These are phyloP conservation scores for Primulina eburnea DNA, from an alignment of 257 asterid genomes.

Conservation along the genomic window DNA sequence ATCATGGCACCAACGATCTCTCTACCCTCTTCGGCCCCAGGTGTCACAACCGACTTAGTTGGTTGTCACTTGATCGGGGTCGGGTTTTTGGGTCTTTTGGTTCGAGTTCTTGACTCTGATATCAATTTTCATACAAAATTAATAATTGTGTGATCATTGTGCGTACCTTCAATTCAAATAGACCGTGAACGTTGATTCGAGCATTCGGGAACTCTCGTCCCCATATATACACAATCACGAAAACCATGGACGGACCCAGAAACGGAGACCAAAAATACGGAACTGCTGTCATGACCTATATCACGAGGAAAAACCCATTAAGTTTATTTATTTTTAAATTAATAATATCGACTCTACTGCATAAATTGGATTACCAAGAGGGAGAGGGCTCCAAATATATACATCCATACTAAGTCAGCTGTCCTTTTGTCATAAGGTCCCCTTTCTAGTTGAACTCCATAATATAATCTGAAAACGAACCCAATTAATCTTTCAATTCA, in stretches of 20 bases:
- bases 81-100: no score
- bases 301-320: neutral
- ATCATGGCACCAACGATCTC: no score
- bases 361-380: conserved; percentile 33
- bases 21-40: no score
- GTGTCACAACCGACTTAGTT: no score
- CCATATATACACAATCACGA: conserved; percentile 46
- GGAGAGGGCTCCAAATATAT: conserved; percentile 39
- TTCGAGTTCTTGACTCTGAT: no score
- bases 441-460: conserved; percentile 50
- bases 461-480: conserved; percentile 32
- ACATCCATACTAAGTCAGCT: conserved; percentile 53
- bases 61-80: no score
- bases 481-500: no score
- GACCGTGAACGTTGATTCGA: conserved; percentile 42
- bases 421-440: conserved; percentile 60
- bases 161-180: conserved; percentile 52
- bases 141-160: neutral
- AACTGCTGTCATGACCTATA: conserved; percentile 36
- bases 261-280: conserved; percentile 36
- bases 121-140: no score
- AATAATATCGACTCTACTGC: neutral
- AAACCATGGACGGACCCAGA: conserved; percentile 45
- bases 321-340: no score
- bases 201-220: conserved; percentile 52